phyloP scores from a whole-genome alignment of 1,139 yeast species.

The Scheffersomyces cryptocercus region DNA sequence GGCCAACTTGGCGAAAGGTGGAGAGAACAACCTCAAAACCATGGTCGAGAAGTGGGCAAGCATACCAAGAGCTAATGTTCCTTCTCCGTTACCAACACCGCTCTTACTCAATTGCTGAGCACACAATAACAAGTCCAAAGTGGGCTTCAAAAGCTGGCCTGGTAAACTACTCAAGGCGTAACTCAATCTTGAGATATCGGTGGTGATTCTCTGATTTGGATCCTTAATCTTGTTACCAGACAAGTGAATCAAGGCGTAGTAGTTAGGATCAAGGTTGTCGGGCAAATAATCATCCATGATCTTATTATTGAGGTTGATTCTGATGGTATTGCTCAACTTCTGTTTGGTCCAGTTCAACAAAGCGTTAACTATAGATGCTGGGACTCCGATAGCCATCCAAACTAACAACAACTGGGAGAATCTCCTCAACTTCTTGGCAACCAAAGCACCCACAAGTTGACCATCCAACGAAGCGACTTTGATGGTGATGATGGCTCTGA shows the following conservation, averaged over 20 bases:
- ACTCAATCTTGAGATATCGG: conserved; percentile 77
- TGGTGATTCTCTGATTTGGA: conserved; percentile 81
- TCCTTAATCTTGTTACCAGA: conserved; percentile 60
- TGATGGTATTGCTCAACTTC: conserved; percentile 63
- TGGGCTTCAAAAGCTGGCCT: conserved; percentile 85
- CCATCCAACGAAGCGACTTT: conserved; percentile 91
- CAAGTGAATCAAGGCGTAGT: conserved; percentile 57
- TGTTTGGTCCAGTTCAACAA: conserved; percentile 71
- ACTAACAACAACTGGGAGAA: conserved; percentile 65
- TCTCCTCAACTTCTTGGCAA: conserved; percentile 64
- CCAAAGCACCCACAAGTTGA: conserved; percentile 76
- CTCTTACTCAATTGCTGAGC: conserved; percentile 75
- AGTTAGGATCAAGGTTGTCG: conserved; percentile 52
- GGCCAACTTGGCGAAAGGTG: conserved; percentile 85
- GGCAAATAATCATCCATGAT: conserved; percentile 72
- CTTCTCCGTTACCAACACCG: conserved; percentile 83
- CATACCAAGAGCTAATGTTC: conserved; percentile 77
- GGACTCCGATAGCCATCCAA: conserved; percentile 87
- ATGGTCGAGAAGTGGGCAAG: conserved; percentile 82
- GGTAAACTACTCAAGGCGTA: conserved; percentile 73
- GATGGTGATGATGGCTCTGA: conserved; percentile 74
- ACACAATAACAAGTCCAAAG: conserved; percentile 77
- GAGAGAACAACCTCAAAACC: conserved; percentile 73
- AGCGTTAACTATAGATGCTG: conserved; percentile 82
- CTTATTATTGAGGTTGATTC: conserved; percentile 64